Base-by-base conservation (phyloP, 345 rosid species). In the Eucalyptus curtisii region DNA sequence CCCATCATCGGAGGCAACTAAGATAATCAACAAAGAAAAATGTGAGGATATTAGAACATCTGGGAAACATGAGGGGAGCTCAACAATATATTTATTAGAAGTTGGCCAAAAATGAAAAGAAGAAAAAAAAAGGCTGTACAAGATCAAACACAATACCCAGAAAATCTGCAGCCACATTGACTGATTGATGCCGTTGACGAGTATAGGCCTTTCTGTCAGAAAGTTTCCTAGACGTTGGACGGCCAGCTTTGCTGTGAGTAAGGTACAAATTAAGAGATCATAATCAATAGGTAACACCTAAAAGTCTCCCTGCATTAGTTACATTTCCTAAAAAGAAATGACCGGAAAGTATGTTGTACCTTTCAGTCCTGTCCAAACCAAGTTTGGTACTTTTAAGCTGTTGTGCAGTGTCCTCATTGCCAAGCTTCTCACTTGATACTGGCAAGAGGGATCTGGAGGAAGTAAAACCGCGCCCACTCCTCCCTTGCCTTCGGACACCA, bases 141-240 rank as follows among this genome's bases (percentile, higher is more conserved):
- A 88, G 48, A 68, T 88, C 31, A 81, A 90, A 90, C 57, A 87
- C 80, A 92, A 89, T 95, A 98, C 99, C 99, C 91, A 93, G 95
- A 92, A 95, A 95, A 93, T 95, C 97, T 84, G 95, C 94, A 86
- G 95, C 86, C 87, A 94, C 90, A 89, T 92, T 93, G 81, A 93
- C 87, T 24, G 92, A 91, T 31, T 95, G 87, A 88, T 93, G 96
- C 91, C 94, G 95, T 91, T 95, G 96, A 48, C 97, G 97, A 87
- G 91, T 91, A 93, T 97, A 95, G 88, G 96, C 96, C 92, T 94
- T 97, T 84, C 99, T 97, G 90, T 95, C 99, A 91, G 98, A 94
- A 88, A 95, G 95, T 94, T 98, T 98, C 92, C 99, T 95, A 88
- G 96, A 93, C 86, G 97, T 94, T 85, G 97, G 98, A 90, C 99